These are phyloP conservation scores for Nemania bipapillata DNA, from an alignment of 2,329 filamentous ascomycete species.

Conservation along the genomic window DNA sequence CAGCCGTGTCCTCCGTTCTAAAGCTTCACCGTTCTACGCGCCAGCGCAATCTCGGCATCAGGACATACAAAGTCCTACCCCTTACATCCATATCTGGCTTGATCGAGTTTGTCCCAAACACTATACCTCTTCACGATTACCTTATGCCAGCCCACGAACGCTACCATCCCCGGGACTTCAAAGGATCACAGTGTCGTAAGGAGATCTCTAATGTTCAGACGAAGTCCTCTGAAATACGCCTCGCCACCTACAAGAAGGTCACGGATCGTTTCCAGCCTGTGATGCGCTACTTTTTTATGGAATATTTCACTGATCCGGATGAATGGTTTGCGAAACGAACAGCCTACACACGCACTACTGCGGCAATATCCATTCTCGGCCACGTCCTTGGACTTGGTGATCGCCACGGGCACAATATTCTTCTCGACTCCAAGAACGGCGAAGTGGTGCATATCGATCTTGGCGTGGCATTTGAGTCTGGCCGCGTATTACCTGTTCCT, in stretches of 20 bases:
- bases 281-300: slow-evolving; percentile 96
- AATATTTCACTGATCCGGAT: slow-evolving; percentile 90
- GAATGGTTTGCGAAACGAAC: slow-evolving; percentile 93
- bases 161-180: slow-evolving; percentile 87
- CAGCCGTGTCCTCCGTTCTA: slow-evolving; percentile 89
- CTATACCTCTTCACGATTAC: slow-evolving; percentile 90
- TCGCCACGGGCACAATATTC: slow-evolving; percentile 94
- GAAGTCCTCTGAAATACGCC: slow-evolving; percentile 74
- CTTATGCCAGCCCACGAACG: slow-evolving; percentile 88
- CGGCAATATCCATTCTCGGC: slow-evolving; percentile 93
- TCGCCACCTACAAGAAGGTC: slow-evolving; percentile 80
- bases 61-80: slow-evolving; percentile 96
- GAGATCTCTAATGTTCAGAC: slow-evolving; percentile 79
- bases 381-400: slow-evolving; percentile 93
- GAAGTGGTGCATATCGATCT: slow-evolving; percentile 98
- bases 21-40: slow-evolving; percentile 86
- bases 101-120: slow-evolving; percentile 97
- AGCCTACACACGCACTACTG: slow-evolving; percentile 91
- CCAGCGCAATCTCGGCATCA: slow-evolving; percentile 86
- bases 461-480: slow-evolving; percentile 96
- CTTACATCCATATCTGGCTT: slow-evolving; percentile 85
- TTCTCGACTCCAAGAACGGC: slow-evolving; percentile 87
- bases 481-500: slow-evolving; percentile 91
- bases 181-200: slow-evolving; percentile 78
- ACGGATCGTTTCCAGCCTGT: slow-evolving; percentile 88